Percentiles rank a stretch among this genome's conserved stretches.
phyloP scores from a whole-genome alignment of 371 early-diverging fungal species.

The Mycotypha africana region DNA sequence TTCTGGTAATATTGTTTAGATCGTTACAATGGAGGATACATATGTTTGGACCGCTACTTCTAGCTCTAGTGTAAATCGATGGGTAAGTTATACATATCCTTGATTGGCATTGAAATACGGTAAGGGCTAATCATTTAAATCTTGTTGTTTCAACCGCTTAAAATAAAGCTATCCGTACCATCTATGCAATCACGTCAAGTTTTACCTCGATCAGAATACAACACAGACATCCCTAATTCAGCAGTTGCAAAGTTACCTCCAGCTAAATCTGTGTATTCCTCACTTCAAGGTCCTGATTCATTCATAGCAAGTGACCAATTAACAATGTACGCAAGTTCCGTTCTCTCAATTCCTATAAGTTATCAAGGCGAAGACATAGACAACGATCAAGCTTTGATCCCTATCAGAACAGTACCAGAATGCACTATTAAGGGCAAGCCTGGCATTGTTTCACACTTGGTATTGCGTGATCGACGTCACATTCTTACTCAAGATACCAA shows the following conservation, averaged over 20 bases:
- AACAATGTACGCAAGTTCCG: slow-evolving; percentile 43
- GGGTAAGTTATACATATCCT: slow-evolving; percentile 45
- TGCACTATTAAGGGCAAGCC: slow-evolving; percentile 36
- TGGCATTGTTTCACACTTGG: slow-evolving; percentile 59
- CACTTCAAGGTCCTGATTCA: slow-evolving; percentile 21
- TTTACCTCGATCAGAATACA: slow-evolving; percentile 42
- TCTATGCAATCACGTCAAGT: slow-evolving; percentile 36
- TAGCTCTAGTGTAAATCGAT: slow-evolving; percentile 74
- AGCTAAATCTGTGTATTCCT: slow-evolving; percentile 20
- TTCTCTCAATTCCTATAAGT: slow-evolving; percentile 47
- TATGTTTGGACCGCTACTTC: slow-evolving; percentile 93
- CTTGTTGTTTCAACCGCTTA: slow-evolving; percentile 1
- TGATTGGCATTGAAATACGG: no score
- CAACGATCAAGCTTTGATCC: slow-evolving; percentile 31
- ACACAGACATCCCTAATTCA: slow-evolving; percentile 35
- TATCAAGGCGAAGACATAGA: slow-evolving; percentile 41
- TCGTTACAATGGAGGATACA: slow-evolving; percentile 71
- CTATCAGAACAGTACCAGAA: slow-evolving; percentile 36
- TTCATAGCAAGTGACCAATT: slow-evolving; percentile 32
- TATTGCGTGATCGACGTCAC: slow-evolving; percentile 82
- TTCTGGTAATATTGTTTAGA: no score
- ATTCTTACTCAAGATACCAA: slow-evolving; percentile 83
- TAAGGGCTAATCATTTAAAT: background rate
- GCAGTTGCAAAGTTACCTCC: slow-evolving; percentile 41
- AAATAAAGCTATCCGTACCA: slow-evolving; percentile 50